A percentile compares a stretch with the other conserved stretches of the same genome.
These are phyloP conservation scores for Sphagnum tenellum DNA, from an alignment of 225 moss, liverwort and hornwort species.

Conservation along the genomic window DNA sequence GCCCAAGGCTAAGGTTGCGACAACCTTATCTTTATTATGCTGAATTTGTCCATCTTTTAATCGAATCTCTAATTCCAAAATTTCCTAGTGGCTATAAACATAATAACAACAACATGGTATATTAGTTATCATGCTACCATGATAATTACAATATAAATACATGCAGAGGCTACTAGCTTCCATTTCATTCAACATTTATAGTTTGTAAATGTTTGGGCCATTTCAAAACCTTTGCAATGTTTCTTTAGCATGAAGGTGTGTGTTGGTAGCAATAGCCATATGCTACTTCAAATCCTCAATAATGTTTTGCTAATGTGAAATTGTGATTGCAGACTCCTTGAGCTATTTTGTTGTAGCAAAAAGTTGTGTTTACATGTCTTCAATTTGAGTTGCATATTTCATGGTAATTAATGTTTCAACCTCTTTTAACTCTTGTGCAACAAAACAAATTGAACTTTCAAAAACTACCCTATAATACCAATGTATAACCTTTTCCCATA, in stretches of 20 bases:
- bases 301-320: constrained; percentile 58
- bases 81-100: constrained; percentile 48
- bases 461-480: background rate
- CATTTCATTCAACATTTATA: too few relatives aligned
- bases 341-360: constrained; percentile 48
- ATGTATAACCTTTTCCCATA: too few relatives aligned
- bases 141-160: too few relatives aligned
- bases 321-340: constrained; percentile 48
- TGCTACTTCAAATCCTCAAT: constrained; percentile 88
- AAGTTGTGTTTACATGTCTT: constrained; percentile 60
- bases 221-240: constrained; percentile 66
- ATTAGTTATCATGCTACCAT: too few relatives aligned
- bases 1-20: too few relatives aligned
- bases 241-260: constrained; percentile 85
- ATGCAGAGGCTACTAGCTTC: background rate
- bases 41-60: constrained; percentile 76
- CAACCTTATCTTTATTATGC: constrained; percentile 61
- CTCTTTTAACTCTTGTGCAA: constrained; percentile 65
- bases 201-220: too few relatives aligned
- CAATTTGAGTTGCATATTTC: constrained; percentile 55
- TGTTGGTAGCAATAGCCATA: constrained; percentile 76
- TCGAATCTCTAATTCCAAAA: constrained; percentile 65
- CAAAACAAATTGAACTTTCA: background rate
- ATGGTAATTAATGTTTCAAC: constrained; percentile 38
- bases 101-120: background rate